Evolutionary conservation across 768 basidiomycete genomes (phyloP).

Genomic region (Russula emetica): DNA sequence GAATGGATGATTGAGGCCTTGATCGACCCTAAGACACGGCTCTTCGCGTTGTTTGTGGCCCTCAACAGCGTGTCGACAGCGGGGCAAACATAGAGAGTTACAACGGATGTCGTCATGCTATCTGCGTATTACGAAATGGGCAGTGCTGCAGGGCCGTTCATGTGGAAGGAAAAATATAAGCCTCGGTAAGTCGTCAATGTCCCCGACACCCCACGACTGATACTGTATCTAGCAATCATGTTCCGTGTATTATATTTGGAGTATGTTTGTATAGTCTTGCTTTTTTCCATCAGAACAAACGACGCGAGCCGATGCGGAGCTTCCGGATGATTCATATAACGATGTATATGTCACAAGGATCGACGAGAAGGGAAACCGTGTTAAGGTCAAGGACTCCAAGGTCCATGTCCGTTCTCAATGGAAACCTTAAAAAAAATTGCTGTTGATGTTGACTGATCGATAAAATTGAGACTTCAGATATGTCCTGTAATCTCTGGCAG

Average conservation of each 20-base stretch:
- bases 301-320: conserved; percentile 61
- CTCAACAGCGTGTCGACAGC: conserved; percentile 59
- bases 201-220: background rate
- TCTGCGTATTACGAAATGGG: conserved; percentile 63
- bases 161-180: conserved; percentile 68
- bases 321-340: conserved; percentile 50
- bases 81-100: conserved; percentile 69
- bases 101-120: conserved; percentile 68
- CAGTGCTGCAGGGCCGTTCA: conserved; percentile 65
- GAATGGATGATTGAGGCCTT: conserved; percentile 66
- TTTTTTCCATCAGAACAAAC: conserved; percentile 58
- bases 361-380: conserved; percentile 47
- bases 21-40: conserved; percentile 67
- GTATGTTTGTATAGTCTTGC: conserved; percentile 55
- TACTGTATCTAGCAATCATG: conserved; percentile 46
- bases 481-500: conserved; percentile 42
- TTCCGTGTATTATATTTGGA: conserved; percentile 76
- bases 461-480: conserved; percentile 74
- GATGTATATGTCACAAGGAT: conserved; percentile 55
- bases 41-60: conserved; percentile 64
- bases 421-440: too few species aligned
- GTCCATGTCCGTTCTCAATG: conserved; percentile 36
- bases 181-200: conserved; percentile 48
- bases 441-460: conserved; percentile 67
- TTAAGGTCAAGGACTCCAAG: conserved; percentile 62